Conservation (phyloP, 176 grass and related monocot genomes). For the Rhynchospora breviuscula region DNA sequence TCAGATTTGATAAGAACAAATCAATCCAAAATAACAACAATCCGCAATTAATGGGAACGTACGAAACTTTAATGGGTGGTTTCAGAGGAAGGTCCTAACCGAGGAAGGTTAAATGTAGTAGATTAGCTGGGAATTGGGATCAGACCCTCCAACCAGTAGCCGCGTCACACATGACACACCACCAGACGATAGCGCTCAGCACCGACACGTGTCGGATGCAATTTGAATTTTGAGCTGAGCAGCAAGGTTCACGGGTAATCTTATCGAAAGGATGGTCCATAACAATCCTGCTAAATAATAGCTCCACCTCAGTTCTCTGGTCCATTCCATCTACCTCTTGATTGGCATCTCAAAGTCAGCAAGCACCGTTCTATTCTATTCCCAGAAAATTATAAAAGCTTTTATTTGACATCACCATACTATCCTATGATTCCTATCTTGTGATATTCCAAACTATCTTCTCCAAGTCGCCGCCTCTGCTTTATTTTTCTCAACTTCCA, state of each 20-base stretch:
- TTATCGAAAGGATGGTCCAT: conserved; percentile 8
- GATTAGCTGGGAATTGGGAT: not conserved
- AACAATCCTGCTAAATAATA: not conserved
- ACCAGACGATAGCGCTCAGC: no score
- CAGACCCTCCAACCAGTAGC: not conserved
- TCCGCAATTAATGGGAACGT: not conserved
- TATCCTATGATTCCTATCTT: not conserved
- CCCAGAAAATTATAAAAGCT: not conserved
- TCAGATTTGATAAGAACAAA: no score
- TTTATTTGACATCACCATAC: not conserved
- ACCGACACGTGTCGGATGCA: not conserved
- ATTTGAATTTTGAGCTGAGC: not conserved
- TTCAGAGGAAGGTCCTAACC: not conserved
- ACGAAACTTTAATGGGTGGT: not conserved
- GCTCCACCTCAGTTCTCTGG: not conserved
- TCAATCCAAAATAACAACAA: no score
- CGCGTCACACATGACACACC: not conserved
- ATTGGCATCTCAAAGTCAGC: not conserved
- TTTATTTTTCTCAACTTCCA: not conserved
- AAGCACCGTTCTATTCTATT: not conserved
- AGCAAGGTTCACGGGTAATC: not conserved
- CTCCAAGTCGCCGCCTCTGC: not conserved
- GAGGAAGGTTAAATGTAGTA: not conserved
- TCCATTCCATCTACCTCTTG: not conserved
- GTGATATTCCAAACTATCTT: not conserved